Conservation (phyloP, 139 green algal genomes). For the Coelastrella sp. region DNA sequence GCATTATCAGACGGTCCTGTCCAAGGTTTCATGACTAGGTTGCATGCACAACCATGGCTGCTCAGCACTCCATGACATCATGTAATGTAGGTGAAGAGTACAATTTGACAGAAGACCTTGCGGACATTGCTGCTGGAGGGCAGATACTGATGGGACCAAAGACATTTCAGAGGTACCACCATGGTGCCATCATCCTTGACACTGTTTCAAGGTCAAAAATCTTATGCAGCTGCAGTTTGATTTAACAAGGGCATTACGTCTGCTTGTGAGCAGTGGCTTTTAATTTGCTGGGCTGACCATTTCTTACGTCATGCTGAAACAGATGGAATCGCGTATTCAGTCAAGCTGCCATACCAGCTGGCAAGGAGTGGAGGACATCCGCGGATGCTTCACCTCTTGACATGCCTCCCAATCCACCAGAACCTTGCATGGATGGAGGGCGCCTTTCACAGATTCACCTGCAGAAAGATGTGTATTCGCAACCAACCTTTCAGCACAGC, state of each 20-base stretch:
- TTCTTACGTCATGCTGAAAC: not conserved
- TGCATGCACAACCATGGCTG: not conserved
- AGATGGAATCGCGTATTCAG: conserved; percentile 45
- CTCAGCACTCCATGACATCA: too few species aligned
- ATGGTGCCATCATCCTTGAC: not conserved
- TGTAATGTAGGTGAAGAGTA: conserved; percentile 47
- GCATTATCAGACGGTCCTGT: too few species aligned
- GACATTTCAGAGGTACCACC: conserved; percentile 55
- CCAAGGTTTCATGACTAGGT: too few species aligned
- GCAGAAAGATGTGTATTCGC: not conserved
- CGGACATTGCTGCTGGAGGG: conserved; percentile 57
- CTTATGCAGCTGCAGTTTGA: too few species aligned
- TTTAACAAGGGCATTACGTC: too few species aligned
- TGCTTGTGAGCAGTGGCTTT: too few species aligned
- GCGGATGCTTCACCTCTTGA: too few species aligned
- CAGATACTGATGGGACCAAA: conserved; percentile 65
- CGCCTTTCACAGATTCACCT: not conserved
- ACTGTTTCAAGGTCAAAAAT: not conserved
- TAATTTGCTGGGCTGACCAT: too few species aligned
- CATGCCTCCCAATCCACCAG: too few species aligned
- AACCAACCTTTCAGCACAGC: too few species aligned
- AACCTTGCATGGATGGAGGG: too few species aligned
- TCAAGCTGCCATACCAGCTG: conserved; percentile 4
- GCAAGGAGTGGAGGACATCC: too few species aligned
- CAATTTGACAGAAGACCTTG: conserved; percentile 58